Evolutionary conservation across 202 grass and related monocot species (phyloP).

Genomic region (Musa balbisiana): DNA sequence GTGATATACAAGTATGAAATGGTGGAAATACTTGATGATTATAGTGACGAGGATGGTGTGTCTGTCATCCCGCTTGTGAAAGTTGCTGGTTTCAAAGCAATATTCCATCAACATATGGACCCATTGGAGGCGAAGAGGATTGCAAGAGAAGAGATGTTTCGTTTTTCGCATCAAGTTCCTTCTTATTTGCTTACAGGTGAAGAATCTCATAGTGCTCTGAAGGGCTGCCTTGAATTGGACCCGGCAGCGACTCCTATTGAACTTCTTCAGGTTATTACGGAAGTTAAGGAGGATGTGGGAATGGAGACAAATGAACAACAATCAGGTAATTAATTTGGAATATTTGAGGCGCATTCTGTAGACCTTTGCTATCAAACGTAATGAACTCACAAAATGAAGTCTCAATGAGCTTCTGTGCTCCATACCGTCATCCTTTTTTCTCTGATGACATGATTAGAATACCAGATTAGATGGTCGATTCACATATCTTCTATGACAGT

Average conservation of each 20-base stretch:
- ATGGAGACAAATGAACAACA: slow-evolving; percentile 44
- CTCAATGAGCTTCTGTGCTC: slow-evolving; percentile 31
- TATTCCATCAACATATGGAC: slow-evolving; percentile 77
- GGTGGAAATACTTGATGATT: slow-evolving; percentile 74
- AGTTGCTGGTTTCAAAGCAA: slow-evolving; percentile 86
- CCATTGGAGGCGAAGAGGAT: slow-evolving; percentile 58
- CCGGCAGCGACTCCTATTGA: slow-evolving; percentile 85
- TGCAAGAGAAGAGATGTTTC: slow-evolving; percentile 74
- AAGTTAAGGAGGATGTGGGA: slow-evolving; percentile 45
- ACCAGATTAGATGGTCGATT: slow-evolving; percentile 36
- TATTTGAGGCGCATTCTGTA: slow-evolving; percentile 1
- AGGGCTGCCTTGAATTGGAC: slow-evolving; percentile 91
- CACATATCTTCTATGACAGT: slow-evolving; percentile 13
- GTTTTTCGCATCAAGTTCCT: slow-evolving; percentile 76
- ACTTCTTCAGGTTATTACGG: slow-evolving; percentile 73
- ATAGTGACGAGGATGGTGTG: slow-evolving; percentile 50
- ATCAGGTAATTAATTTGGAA: slow-evolving; percentile 6
- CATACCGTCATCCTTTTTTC: slow-evolving; percentile 41
- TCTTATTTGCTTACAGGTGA: slow-evolving; percentile 71
- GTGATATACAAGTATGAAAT: slow-evolving; percentile 93
- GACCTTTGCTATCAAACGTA: neutral
- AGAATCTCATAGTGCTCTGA: slow-evolving; percentile 73
- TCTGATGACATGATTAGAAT: slow-evolving; percentile 50
- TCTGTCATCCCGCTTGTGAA: slow-evolving; percentile 68
- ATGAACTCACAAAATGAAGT: neutral